Evolutionary conservation across 2,329 filamentous ascomycete species (phyloP), one percentile per base, ranked within the genome.

Genomic region (Colletotrichum siamense): DNA sequence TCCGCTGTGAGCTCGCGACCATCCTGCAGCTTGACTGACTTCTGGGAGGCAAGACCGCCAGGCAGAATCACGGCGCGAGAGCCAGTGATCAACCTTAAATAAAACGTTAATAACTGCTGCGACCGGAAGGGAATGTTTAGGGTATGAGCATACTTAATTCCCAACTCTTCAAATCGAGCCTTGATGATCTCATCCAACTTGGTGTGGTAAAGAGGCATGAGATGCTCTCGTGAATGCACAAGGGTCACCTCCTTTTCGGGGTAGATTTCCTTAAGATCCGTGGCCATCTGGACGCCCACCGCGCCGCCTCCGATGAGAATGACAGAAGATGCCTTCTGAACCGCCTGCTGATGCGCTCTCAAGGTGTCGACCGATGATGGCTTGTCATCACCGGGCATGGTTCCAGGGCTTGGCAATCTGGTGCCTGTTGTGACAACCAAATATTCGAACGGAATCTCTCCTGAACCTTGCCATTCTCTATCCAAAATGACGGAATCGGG

Each of bases 261-360:
- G 78, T 86, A 88, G 2, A 85, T 80, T 15, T 83, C 82, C 78
- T 89, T 89, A 39, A 87, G 85, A 79, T 91, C 89, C 1, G 84
- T 82, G 0, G 87, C 87, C 64, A 90, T 80, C 79, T 90, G 85
- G 1, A 90, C 85, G 2, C 89, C 89, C 0, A 89, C 88, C 4
- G 89, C 85, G 2, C 89, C 88, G 6, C 85, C 88, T 8, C 88
- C 89, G 5, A 87, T 75, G 22, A 86, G 74, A 5, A 83, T 83
- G 55, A 86, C 80, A 6, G 67, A 74, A 10, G 71, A 64, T 2
- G 67, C 67, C 34, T 76, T 77, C 8, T 34, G 72, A 75, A 24
- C 79, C 81, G 18, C 65, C 71, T 1, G 79, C 67, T 78, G 85
- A 86, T 72, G 84, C 75, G 26, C 39, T 71, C 34, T 78, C 77